Percentiles rank a stretch among this genome's conserved stretches.
These are phyloP conservation scores for Solanum corneliomulleri DNA, from an alignment of 257 asterid species.

Conservation along the genomic window DNA sequence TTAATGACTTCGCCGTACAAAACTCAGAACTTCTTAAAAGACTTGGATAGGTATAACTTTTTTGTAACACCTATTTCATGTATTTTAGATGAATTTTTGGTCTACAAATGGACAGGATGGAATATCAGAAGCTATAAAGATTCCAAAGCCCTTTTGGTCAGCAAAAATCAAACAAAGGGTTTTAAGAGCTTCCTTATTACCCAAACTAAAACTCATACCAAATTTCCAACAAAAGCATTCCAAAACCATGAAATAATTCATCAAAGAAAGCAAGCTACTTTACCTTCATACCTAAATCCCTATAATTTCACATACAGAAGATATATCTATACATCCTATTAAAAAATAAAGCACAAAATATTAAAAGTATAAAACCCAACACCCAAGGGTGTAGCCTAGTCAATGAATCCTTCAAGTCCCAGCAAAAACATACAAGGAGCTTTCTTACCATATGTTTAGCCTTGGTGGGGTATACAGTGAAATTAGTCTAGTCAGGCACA, in stretches of 20 bases:
- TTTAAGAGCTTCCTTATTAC: not conserved
- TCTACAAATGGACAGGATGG: not conserved
- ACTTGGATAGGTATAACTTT: not conserved
- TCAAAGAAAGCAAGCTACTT: not conserved
- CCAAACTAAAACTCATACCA: not conserved
- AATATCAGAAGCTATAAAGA: not conserved
- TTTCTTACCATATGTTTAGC: not conserved
- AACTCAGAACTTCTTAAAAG: not conserved
- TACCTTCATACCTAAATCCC: not conserved
- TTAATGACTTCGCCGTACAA: not conserved
- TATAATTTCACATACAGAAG: not conserved
- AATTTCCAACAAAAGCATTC: not conserved
- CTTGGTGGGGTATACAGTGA: not conserved
- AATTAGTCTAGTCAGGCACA: not conserved
- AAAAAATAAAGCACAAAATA: not conserved
- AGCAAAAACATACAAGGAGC: not conserved
- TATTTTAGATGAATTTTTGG: not conserved
- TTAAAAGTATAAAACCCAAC: not conserved
- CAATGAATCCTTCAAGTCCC: not conserved
- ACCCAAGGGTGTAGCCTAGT: not conserved
- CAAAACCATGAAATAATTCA: not conserved
- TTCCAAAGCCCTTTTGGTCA: not conserved
- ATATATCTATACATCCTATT: not conserved
- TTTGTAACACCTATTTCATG: not conserved
- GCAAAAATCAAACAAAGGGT: not conserved